phyloP scores from a whole-genome alignment of 1,139 yeast genomes.

The Arxiozyma telluris region DNA sequence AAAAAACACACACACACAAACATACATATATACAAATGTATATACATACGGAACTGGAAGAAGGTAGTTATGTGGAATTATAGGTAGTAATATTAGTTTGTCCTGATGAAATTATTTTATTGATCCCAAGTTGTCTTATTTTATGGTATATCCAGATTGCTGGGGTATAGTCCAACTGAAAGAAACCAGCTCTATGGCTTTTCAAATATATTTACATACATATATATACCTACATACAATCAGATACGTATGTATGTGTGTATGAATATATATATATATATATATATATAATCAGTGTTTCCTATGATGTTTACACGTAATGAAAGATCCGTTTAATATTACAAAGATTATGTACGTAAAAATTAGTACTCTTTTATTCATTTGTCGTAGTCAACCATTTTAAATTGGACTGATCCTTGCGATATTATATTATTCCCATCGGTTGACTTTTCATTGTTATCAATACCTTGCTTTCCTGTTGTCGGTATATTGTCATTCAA shows the following conservation, averaged over 20 bases:
- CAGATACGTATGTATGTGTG: too few relatives aligned
- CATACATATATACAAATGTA: too few relatives aligned
- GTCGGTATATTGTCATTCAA: not conserved
- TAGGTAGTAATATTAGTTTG: too few relatives aligned
- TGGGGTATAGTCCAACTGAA: too few relatives aligned
- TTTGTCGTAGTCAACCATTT: constrained; percentile 17
- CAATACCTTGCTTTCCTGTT: not conserved
- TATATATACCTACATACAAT: too few relatives aligned
- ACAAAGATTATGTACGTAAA: not conserved
- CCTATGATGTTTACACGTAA: not conserved
- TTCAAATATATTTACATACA: too few relatives aligned
- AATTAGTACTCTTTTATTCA: not conserved
- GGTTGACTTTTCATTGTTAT: not conserved
- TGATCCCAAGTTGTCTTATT: not conserved
- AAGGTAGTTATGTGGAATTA: too few relatives aligned
- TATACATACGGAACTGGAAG: too few relatives aligned
- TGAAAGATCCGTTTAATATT: not conserved
- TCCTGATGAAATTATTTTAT: too few relatives aligned
- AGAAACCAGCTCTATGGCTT: not conserved
- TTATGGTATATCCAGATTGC: too few relatives aligned
- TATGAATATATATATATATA: not conserved
- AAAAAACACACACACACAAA: too few relatives aligned
- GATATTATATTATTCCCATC: constrained; percentile 1
- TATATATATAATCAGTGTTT: too few relatives aligned
- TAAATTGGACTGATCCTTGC: constrained; percentile 18